Evolutionary conservation across 2,329 filamentous ascomycete species (phyloP), one percentile per base, ranked within the genome.

Genomic region (Rugonectria rugulosa): DNA sequence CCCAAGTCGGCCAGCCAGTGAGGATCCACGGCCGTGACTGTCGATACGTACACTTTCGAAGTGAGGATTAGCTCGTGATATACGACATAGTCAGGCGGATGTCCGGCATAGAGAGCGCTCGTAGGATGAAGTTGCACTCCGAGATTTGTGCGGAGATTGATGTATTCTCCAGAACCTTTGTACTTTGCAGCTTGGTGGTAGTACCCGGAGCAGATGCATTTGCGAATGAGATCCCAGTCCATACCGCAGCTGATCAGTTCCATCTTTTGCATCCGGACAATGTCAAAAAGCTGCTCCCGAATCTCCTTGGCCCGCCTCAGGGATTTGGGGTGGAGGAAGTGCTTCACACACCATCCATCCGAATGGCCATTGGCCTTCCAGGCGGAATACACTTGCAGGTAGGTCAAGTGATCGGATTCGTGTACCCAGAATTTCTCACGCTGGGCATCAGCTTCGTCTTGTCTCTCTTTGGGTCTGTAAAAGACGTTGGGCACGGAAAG

Each of bases 1-100:
- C 96, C 95, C 6, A 99, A 81, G 71, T 99, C 95, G 6, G 95
- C 95, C 34, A 99, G 85, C 95, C 95, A 99, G 71, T 96, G 92
- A 47, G 95, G 94, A 72, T 99, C 95, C 2, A 99, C 95, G 1
- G 92, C 87, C 5, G 95, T 99, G 9, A 99, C 95, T 5, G 92
- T 97, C 3, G 91, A 96, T 87, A 99, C 97, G 78, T 98, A 99
- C 72, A 98, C 95, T 72, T 97, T 97, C 53, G 88, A 91, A 0
- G 95, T 99, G 57, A 99, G 85, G 66, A 99, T 97, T 55, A 99
- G 85, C 75, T 99, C 95, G 79, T 99, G 95, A 75, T 99, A 99
- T 36, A 99, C 88, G 47, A 99, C 92, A 70, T 98, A 98, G 71
- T 99, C 95, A 1, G 96, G 95, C 20, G 97, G 85, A 73, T 97